Conservation (phyloP, 257 asterid genomes). For the Asclepias syriaca region DNA sequence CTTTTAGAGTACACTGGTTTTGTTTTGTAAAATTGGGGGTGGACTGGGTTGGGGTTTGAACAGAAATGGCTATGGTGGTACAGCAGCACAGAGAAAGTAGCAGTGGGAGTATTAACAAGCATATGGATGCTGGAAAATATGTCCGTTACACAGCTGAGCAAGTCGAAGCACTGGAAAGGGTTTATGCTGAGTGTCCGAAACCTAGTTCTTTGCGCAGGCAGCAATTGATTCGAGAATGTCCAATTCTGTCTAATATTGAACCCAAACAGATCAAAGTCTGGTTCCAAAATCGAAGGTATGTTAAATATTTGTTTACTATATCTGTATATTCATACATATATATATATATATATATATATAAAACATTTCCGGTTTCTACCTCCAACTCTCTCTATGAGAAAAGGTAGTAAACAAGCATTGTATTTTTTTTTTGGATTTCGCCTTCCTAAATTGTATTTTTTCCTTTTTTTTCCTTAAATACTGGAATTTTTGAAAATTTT, state of each 20-base stretch:
- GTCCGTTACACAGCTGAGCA: conserved; percentile 91
- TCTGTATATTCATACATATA: no score
- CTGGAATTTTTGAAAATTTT: not conserved
- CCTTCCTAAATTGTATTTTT: not conserved
- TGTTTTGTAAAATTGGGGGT: not conserved
- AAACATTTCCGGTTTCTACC: not conserved
- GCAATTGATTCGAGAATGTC: conserved; percentile 84
- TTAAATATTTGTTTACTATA: not conserved
- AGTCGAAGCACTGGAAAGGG: conserved; percentile 92
- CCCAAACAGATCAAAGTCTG: conserved; percentile 95
- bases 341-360: no score
- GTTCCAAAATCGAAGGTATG: conserved; percentile 91
- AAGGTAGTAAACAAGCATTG: no score
- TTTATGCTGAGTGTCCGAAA: conserved; percentile 83
- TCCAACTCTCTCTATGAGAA: not conserved
- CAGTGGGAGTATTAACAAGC: conserved; percentile 69
- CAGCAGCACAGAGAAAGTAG: conserved; percentile 81
- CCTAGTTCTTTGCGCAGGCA: conserved; percentile 85
- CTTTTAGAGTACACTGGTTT: not conserved
- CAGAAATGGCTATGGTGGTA: conserved; percentile 84
- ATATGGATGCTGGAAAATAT: conserved; percentile 79
- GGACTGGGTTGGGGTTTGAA: not conserved
- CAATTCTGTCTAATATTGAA: conserved; percentile 76
- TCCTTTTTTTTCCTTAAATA: not conserved
- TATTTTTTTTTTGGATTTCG: not conserved